Conservation (phyloP, 495 filamentous ascomycete species). For the Collariella sp. region DNA sequence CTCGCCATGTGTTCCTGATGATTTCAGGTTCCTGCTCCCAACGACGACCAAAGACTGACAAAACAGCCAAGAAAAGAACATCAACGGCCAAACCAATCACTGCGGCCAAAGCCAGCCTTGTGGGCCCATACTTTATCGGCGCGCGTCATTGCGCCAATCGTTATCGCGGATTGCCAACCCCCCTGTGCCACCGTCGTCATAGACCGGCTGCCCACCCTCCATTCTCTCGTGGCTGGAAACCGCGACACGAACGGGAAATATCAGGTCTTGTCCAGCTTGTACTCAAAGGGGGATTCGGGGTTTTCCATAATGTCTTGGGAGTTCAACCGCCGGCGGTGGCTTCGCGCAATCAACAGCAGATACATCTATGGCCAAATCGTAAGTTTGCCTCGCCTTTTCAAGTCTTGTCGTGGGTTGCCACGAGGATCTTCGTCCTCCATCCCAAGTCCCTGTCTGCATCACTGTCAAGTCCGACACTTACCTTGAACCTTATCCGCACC, state of each 20-base stretch:
- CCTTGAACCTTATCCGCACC: neutral
- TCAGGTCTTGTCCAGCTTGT: neutral
- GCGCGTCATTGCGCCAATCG: conserved; percentile 1
- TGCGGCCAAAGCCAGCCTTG: neutral
- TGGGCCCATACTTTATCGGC: neutral
- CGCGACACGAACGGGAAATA: conserved; percentile 2
- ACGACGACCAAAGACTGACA: no score
- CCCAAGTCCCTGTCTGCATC: neutral
- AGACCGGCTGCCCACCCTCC: conserved; percentile 5
- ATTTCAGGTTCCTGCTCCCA: no score
- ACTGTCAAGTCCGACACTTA: neutral
- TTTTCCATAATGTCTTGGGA: conserved; percentile 43
- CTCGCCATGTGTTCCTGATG: no score
- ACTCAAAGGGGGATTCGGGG: neutral
- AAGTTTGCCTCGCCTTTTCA: conserved; percentile 34
- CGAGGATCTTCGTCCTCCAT: conserved; percentile 5
- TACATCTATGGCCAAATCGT: conserved; percentile 77
- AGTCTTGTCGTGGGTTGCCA: conserved; percentile 15
- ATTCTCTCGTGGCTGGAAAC: neutral
- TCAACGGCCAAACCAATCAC: neutral
- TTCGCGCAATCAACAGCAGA: conserved; percentile 62
- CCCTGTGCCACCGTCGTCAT: conserved; percentile 19
- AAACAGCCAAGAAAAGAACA: neutral
- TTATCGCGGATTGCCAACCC: conserved; percentile 19
- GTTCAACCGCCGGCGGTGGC: conserved; percentile 51